These are phyloP conservation scores for Epichloe elymi DNA, from an alignment of 2,329 filamentous ascomycete genomes.

Conservation along the genomic window DNA sequence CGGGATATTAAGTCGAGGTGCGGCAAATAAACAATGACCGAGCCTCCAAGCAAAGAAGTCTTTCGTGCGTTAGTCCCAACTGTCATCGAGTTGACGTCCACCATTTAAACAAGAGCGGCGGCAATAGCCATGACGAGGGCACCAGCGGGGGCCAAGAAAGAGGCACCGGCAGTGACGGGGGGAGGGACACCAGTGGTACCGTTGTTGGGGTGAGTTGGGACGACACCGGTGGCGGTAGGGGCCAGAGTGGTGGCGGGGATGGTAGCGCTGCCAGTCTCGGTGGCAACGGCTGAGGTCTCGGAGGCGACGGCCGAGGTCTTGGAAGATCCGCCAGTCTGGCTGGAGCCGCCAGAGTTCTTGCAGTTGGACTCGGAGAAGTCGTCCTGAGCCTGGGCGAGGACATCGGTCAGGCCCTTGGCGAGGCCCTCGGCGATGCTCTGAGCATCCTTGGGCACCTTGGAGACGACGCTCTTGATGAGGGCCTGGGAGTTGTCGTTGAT, in stretches of 20 bases:
- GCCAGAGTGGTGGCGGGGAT: conserved; percentile 1
- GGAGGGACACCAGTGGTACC: conserved; percentile 1
- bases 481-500: conserved; percentile 13
- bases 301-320: background rate
- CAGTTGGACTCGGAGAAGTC: conserved; percentile 18
- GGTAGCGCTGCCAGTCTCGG: conserved; percentile 1
- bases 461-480: conserved; percentile 18
- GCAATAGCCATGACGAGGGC: conserved; percentile 8
- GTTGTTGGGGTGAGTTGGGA: conserved; percentile 4
- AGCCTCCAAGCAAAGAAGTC: background rate
- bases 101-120: conserved; percentile 5
- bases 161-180: conserved; percentile 9
- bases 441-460: conserved; percentile 16
- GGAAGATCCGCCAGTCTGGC: background rate
- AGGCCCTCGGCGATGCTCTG: conserved; percentile 16
- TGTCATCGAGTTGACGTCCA: background rate
- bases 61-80: background rate
- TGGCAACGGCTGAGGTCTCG: background rate
- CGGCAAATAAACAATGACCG: background rate
- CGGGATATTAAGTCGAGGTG: background rate
- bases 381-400: conserved; percentile 12
- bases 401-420: conserved; percentile 12
- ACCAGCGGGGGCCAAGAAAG: conserved; percentile 8
- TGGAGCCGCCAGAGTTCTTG: conserved; percentile 10
- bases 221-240: background rate